phyloP scores from a whole-genome alignment of 202 grass and related monocot genomes.

The Alloteropsis angusta region DNA sequence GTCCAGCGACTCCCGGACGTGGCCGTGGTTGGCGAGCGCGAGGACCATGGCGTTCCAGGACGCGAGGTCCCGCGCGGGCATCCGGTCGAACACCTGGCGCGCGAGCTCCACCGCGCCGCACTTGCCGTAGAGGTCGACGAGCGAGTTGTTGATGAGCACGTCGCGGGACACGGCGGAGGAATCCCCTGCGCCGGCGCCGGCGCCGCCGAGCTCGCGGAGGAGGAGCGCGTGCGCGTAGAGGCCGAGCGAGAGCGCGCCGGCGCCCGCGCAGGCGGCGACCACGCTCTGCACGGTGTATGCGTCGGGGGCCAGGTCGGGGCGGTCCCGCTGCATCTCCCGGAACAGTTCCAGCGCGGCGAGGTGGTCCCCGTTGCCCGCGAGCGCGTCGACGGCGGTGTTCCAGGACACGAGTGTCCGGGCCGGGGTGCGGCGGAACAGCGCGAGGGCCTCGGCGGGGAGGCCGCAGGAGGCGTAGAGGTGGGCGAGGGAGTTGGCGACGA shows the following conservation, averaged over 20 bases:
- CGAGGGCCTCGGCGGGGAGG: constrained; percentile 23
- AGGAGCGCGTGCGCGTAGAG: constrained; percentile 70
- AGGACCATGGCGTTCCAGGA: constrained; percentile 88
- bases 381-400: constrained; percentile 71
- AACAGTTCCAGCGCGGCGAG: constrained; percentile 49
- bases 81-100: constrained; percentile 65
- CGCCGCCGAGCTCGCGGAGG: constrained; percentile 36
- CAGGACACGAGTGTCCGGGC: constrained; percentile 58
- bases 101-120: constrained; percentile 54
- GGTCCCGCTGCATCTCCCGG: constrained; percentile 44
- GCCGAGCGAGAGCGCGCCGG: constrained; percentile 54
- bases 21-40: constrained; percentile 57
- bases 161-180: constrained; percentile 36
- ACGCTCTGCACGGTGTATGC: constrained; percentile 79
- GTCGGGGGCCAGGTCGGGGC: constrained; percentile 33
- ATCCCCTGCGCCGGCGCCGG: no score
- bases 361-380: constrained; percentile 58
- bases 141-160: constrained; percentile 78
- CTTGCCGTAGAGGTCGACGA: constrained; percentile 66
- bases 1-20: constrained; percentile 38
- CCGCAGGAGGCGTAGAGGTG: constrained; percentile 85
- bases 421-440: constrained; percentile 54
- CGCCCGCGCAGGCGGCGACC: constrained; percentile 49
- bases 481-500: constrained; percentile 71
- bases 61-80: constrained; percentile 46